Conservation (phyloP, 2,329 filamentous ascomycete species). For the Claviceps maximensis region DNA sequence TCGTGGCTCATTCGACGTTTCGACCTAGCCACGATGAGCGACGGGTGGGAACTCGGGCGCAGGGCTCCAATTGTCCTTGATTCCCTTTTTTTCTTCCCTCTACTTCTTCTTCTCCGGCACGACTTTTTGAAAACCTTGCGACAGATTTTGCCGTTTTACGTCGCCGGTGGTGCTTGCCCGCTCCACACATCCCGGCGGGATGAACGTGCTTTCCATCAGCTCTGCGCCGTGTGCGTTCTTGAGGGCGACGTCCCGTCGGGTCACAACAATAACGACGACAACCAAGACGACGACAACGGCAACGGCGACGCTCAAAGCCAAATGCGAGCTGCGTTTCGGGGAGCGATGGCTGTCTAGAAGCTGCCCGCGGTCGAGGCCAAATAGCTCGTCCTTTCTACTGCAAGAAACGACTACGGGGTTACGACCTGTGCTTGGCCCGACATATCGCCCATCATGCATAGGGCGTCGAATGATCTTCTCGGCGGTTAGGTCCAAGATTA, state of each 20-base stretch:
- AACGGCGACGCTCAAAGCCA: background rate
- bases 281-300: background rate
- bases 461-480: slow-evolving; percentile 22
- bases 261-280: slow-evolving; percentile 1
- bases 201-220: slow-evolving; percentile 9
- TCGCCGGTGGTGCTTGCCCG: background rate
- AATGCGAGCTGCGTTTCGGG: background rate
- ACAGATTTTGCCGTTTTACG: background rate
- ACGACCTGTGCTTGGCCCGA: background rate
- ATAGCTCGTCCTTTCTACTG: background rate
- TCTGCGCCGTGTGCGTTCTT: slow-evolving; percentile 19
- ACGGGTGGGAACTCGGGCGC: background rate
- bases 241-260: slow-evolving; percentile 15
- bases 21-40: background rate
- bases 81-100: background rate
- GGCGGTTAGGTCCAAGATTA: slow-evolving; percentile 19
- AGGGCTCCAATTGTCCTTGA: background rate
- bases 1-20: background rate
- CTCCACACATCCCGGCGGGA: background rate
- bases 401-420: slow-evolving; percentile 3
- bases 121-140: background rate
- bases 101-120: background rate
- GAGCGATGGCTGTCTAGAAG: slow-evolving; percentile 8
- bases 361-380: background rate
- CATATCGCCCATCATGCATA: slow-evolving; percentile 3